Evolutionary conservation across 139 green algal genomes (phyloP).

Genomic region (Diplosphaera chodatii): DNA sequence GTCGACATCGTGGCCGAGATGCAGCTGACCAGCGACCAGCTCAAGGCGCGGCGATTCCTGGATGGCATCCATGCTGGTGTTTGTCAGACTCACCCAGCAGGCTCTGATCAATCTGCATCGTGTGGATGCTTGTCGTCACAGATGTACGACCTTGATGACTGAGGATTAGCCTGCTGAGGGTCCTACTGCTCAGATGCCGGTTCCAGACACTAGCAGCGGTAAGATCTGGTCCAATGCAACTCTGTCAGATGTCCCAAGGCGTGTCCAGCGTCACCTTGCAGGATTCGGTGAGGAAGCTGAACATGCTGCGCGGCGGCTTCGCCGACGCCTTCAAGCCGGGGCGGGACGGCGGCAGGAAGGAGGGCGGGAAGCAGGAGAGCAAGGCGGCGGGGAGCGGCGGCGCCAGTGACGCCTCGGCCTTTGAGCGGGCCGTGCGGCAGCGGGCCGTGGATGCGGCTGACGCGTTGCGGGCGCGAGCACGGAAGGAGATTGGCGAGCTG

Average conservation of each 20-base stretch:
- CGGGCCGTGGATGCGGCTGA: conserved; percentile 6
- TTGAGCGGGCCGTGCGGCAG: background rate
- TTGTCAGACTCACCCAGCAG: too few species aligned
- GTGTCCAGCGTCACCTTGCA: background rate
- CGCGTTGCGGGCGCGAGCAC: conserved; percentile 34
- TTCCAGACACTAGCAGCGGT: too few species aligned
- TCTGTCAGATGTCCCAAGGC: too few species aligned
- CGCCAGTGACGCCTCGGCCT: background rate
- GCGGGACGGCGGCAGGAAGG: background rate
- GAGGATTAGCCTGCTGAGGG: too few species aligned
- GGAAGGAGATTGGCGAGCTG: conserved; percentile 40
- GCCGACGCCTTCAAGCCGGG: background rate
- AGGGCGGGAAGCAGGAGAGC: background rate
- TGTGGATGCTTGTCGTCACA: too few species aligned
- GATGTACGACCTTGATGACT: too few species aligned
- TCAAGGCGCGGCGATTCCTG: conserved; percentile 62
- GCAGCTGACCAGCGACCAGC: conserved; percentile 71
- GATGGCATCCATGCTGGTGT: too few species aligned
- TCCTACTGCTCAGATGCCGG: too few species aligned
- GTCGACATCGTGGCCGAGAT: conserved; percentile 74
- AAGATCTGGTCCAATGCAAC: too few species aligned
- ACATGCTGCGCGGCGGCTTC: background rate
- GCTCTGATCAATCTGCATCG: too few species aligned
- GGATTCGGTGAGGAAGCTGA: background rate
- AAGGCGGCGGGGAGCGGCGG: too few species aligned